Evolutionary conservation across 106 monocot species (phyloP).

Genomic region (Gastrodia elata): DNA sequence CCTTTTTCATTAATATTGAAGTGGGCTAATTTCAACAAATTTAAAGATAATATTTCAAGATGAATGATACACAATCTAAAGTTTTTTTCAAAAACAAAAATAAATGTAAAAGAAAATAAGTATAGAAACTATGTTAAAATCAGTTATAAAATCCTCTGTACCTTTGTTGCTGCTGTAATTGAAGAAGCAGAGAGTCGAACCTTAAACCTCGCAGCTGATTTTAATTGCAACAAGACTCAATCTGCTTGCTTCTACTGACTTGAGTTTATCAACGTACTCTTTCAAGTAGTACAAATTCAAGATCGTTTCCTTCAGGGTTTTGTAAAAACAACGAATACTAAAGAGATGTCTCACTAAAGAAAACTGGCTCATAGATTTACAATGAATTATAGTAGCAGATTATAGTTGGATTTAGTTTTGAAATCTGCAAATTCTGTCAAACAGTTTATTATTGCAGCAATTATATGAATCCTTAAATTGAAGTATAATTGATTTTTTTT

Average conservation of each 20-base stretch:
- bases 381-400: background rate
- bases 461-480: no score
- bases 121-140: no score
- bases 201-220: no score
- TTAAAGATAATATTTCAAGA: background rate
- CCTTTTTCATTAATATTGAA: background rate
- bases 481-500: no score
- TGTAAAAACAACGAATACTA: background rate
- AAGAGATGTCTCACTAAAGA: background rate
- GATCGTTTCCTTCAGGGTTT: background rate
- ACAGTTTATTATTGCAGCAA: no score
- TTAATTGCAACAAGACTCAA: constrained; percentile 45
- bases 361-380: background rate
- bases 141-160: no score
- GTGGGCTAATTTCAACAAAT: background rate
- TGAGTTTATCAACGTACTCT: constrained; percentile 61
- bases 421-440: no score
- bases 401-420: background rate
- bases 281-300: constrained; percentile 17
- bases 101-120: no score
- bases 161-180: no score
- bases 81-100: no score
- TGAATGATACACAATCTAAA: background rate
- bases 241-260: constrained; percentile 60
- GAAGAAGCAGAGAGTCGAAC: no score